Evolutionary conservation across 2,329 filamentous ascomycete species (phyloP), one percentile per base, ranked within the genome.

Genomic region (Tympanopsis confertula): DNA sequence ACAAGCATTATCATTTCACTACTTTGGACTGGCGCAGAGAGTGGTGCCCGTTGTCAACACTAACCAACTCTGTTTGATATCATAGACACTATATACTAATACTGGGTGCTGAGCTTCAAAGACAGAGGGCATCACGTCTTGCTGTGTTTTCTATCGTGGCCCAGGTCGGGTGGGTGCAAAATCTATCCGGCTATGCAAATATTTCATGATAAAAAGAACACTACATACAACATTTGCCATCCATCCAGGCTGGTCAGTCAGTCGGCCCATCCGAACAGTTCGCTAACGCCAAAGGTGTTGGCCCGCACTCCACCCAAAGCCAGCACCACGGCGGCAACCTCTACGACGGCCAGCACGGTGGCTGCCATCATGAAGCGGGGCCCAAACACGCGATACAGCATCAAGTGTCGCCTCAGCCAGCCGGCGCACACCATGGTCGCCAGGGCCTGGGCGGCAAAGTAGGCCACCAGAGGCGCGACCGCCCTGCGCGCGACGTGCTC

Each of bases 361-460:
- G 78, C 80, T 0, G 82, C 86, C 54, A 86, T 72, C 82, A 96
- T 85, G 62, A 89, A 98, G 19, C 89, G 66, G 35, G 91, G 91
- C 60, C 74, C 81, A 52, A 98, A 98, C 32, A 98, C 86, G 30
- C 91, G 74, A 61, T 91, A 98, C 20, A 98, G 71, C 91, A 98
- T 98, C 44, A 98, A 69, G 64, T 98, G 91, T 38, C 91, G 71
- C 39, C 91, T 71, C 50, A 96, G 62, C 62, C 86, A 80, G 1
- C 85, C 88, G 0, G 89, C 86, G 82, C 89, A 95, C 56, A 83
- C 76, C 49, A 91, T 93, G 4, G 88, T 94, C 0, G 86, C 85
- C 18, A 94, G 60, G 19, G 82, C 81, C 53, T 95, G 74, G 5
- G 83, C 81, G 4, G 86, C 85, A 53, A 87, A 91, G 54, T 89